Evolutionary conservation across 2,329 filamentous ascomycete genomes (phyloP).

Genomic region (Nigrospora sphaerica): DNA sequence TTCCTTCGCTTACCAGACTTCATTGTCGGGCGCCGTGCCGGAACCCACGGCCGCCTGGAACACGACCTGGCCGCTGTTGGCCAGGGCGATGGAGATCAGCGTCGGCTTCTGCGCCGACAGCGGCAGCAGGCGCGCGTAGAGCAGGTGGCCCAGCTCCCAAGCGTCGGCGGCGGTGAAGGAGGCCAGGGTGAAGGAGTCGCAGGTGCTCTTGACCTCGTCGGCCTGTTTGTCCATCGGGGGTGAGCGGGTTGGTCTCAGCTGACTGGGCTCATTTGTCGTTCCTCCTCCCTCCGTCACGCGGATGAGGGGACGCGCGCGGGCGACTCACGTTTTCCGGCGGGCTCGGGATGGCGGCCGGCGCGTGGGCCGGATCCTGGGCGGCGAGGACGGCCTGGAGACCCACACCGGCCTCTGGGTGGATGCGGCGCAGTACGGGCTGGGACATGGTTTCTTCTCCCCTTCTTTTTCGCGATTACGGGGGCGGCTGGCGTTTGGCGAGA

Average conservation of each 20-base stretch:
- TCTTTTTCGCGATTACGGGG: not conserved
- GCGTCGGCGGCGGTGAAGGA: conserved; percentile 59
- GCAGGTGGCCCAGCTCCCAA: conserved; percentile 56
- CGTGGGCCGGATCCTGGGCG: conserved; percentile 3
- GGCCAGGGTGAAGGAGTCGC: conserved; percentile 35
- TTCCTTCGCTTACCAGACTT: conserved; percentile 45
- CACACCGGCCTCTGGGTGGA: conserved; percentile 9
- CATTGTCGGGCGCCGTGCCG: conserved; percentile 65
- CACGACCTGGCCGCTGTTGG: conserved; percentile 51
- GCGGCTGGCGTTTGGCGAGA: not conserved
- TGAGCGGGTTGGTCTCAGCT: not conserved
- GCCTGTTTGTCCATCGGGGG: conserved; percentile 10
- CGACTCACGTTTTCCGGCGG: conserved; percentile 14
- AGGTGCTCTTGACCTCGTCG: conserved; percentile 22
- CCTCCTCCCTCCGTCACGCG: not conserved
- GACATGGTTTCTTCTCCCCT: conserved; percentile 4
- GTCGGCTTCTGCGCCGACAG: conserved; percentile 39
- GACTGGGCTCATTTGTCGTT: not conserved
- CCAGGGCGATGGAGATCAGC: conserved; percentile 58
- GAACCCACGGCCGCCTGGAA: conserved; percentile 64
- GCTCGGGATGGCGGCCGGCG: conserved; percentile 8
- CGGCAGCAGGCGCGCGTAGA: conserved; percentile 55
- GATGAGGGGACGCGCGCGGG: not conserved
- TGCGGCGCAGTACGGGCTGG: conserved; percentile 11
- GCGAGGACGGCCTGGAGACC: conserved; percentile 14